Evolutionary conservation across 148 eudicot genomes (phyloP).

Genomic region (Amaranthus hypochondriacus): DNA sequence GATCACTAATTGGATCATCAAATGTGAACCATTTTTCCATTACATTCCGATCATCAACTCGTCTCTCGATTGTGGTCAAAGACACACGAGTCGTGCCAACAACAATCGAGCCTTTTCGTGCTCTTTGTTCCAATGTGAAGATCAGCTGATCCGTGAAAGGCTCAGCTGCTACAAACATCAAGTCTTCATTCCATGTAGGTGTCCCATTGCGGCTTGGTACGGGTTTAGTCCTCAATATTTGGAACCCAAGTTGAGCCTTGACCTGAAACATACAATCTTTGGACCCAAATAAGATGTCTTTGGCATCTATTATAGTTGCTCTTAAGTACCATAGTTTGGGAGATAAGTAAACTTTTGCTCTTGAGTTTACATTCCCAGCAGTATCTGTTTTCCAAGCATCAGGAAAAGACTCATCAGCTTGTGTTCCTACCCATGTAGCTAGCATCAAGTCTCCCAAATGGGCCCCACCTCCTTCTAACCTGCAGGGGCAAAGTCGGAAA

Average conservation of each 20-base stretch:
- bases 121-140: slow-evolving; percentile 48
- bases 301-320: slow-evolving; percentile 62
- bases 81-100: slow-evolving; percentile 53
- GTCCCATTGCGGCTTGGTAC: slow-evolving; percentile 42
- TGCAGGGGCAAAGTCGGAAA: too few relatives aligned
- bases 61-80: slow-evolving; percentile 64
- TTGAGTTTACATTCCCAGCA: slow-evolving; percentile 47
- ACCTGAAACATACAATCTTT: slow-evolving; percentile 49
- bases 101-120: slow-evolving; percentile 39
- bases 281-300: slow-evolving; percentile 44
- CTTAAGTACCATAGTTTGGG: slow-evolving; percentile 88
- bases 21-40: slow-evolving; percentile 59
- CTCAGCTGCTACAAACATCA: slow-evolving; percentile 74
- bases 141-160: slow-evolving; percentile 61
- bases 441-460: slow-evolving; percentile 72
- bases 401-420: slow-evolving; percentile 84
- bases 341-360: slow-evolving; percentile 75
- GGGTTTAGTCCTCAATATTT: slow-evolving; percentile 55
- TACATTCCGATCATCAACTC: slow-evolving; percentile 84
- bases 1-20: slow-evolving; percentile 43
- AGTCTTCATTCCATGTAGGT: slow-evolving; percentile 76
- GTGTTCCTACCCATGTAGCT: slow-evolving; percentile 94
- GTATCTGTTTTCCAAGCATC: slow-evolving; percentile 93
- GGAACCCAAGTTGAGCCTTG: slow-evolving; percentile 73
- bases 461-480: slow-evolving; percentile 82